Percentiles rank a stretch among this genome's conserved stretches.
These are phyloP conservation scores for Tulasnella calospora DNA, from an alignment of 768 basidiomycete genomes.

Conservation along the genomic window DNA sequence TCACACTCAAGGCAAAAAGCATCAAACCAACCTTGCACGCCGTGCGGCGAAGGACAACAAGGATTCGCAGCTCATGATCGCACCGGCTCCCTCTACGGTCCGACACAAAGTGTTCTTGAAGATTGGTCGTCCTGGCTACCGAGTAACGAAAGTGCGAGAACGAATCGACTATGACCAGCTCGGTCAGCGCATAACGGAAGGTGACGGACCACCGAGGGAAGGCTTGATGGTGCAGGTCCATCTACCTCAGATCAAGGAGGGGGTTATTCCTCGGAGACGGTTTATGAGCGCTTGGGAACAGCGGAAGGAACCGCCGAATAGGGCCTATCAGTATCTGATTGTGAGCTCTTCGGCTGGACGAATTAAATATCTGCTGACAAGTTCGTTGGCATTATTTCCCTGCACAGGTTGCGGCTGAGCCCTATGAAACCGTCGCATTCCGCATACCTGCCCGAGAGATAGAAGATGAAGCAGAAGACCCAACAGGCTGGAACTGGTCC, in stretches of 20 bases:
- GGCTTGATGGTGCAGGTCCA: slow-evolving; percentile 98
- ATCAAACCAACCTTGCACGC: slow-evolving; percentile 95
- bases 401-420: slow-evolving; percentile 90
- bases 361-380: background rate
- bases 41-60: slow-evolving; percentile 97
- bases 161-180: slow-evolving; percentile 36
- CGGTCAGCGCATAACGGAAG: slow-evolving; percentile 26
- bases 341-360: slow-evolving; percentile 48
- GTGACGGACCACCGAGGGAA: slow-evolving; percentile 73
- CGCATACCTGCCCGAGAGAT: slow-evolving; percentile 96
- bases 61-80: slow-evolving; percentile 85
- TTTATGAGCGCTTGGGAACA: slow-evolving; percentile 99
- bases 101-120: slow-evolving; percentile 94
- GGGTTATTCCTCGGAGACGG: slow-evolving; percentile 74
- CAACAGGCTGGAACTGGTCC: slow-evolving; percentile 93
- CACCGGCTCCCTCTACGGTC: slow-evolving; percentile 69
- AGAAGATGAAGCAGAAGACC: slow-evolving; percentile 71
- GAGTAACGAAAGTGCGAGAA: slow-evolving; percentile 95
- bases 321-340: slow-evolving; percentile 94
- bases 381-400: background rate
- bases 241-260: slow-evolving; percentile 87
- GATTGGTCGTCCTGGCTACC: slow-evolving; percentile 91
- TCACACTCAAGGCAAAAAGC: slow-evolving; percentile 99
- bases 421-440: slow-evolving; percentile 99
- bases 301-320: slow-evolving; percentile 88